phyloP scores from a whole-genome alignment of 2,329 filamentous ascomycete species.

The Alternaria triticimaculans region DNA sequence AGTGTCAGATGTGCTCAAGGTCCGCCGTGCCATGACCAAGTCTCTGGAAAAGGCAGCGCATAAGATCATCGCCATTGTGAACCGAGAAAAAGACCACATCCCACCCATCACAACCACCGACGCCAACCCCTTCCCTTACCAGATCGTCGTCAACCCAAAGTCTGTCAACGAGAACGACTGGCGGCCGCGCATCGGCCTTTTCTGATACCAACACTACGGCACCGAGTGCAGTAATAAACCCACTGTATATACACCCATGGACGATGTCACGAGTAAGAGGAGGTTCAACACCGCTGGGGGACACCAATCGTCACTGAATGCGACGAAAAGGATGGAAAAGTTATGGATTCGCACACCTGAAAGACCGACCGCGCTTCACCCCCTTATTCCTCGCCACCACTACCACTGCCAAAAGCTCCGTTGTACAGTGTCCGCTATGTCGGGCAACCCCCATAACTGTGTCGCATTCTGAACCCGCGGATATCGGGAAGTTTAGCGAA shows the following conservation, averaged over 20 bases:
- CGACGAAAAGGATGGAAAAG: conserved; percentile 31
- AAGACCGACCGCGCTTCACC: conserved; percentile 10
- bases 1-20: conserved; percentile 80
- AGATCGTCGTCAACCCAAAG: conserved; percentile 87
- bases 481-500: conserved; percentile 3
- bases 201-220: conserved; percentile 21
- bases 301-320: conserved; percentile 1
- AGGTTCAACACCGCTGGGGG: conserved; percentile 33
- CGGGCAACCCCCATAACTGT: conserved; percentile 18
- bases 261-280: conserved; percentile 16
- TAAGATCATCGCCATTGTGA: conserved; percentile 88
- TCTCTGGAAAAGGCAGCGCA: conserved; percentile 85
- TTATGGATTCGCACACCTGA: conserved; percentile 4
- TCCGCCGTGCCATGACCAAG: conserved; percentile 88
- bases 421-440: conserved; percentile 37
- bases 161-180: conserved; percentile 67
- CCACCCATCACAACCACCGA: conserved; percentile 94
- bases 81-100: conserved; percentile 92
- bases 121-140: conserved; percentile 92
- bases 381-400: conserved; percentile 1
- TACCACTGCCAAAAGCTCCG: conserved; percentile 18
- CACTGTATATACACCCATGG: conserved; percentile 29
- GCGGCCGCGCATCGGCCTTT: conserved; percentile 74
- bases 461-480: conserved; percentile 2
- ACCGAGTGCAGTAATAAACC: background rate